Base-by-base conservation (phyloP, 257 asterid genomes). In the Lycium ferocissimum region DNA sequence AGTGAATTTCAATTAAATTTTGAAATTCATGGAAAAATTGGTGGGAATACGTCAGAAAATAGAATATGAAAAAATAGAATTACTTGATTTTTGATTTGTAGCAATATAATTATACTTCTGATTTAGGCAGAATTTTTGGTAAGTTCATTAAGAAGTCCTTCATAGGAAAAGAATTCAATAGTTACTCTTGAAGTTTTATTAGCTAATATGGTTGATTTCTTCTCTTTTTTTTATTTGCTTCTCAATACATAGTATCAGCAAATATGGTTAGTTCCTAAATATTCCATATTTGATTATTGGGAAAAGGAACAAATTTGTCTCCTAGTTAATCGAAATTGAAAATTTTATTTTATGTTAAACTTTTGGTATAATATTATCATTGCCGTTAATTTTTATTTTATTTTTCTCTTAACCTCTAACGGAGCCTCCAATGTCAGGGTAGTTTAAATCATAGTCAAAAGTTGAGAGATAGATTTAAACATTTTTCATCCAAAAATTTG, bases 91-190 rank as follows among this genome's bases (percentile, higher is more conserved):
- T 70, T 70, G 2, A 38, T 38, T 61, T 70, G 14, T 70, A 70
- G 26, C 38, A 7, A 38, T 70, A 69, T 69, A 69, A 69, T 69
- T 69, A 69, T 69, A 38, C 17, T 18, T 70, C 10, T 69, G 14
- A 38, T 69, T 69, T 38, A 2, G 76, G 53, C 11, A 69, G 7
- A 66, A 18, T 43, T 72, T 53, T 53, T 76, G 45, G 63, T 7
- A 78, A 78, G 12, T 78, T 70, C 54, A 17, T 70, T 70, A 40
- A 9, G 20, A 53, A 53, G 49, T 78, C 53, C 26, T 78, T 76
- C 17, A 12, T 12, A 26, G 49, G 65, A 53, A 78, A 53, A 53
- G 0, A 78, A 78, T 53, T 78, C 15, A 78, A 78, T 26, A 78
- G 15, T 2, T 13, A 0, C 45, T 45, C 12, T 26, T 53, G 33